A percentile compares a stretch with the other conserved stretches of the same genome.
Evolutionary conservation across 805 yeast species (phyloP).

Genomic region (Monosporozyma solicola): DNA sequence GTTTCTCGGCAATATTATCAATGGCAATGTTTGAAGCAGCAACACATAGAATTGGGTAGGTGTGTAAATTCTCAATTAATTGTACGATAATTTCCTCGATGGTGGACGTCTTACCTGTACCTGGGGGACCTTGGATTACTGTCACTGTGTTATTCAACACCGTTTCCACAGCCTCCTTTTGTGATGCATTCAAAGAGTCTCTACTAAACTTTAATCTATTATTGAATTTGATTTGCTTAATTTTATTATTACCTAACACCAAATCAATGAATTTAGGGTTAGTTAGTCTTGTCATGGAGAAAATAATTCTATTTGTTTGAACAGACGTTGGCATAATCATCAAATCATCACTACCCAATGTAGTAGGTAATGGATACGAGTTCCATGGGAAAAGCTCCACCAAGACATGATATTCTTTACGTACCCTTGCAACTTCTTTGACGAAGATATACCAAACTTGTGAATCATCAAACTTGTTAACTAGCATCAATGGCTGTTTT

Average conservation of each 20-base stretch:
- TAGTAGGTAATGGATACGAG: conserved; percentile 38
- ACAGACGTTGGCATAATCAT: conserved; percentile 52
- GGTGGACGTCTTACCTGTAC: conserved; percentile 73
- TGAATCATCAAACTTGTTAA: conserved; percentile 36
- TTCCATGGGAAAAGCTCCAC: conserved; percentile 55
- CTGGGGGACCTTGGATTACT: conserved; percentile 72
- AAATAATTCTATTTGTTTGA: conserved; percentile 52
- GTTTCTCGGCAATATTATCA: conserved; percentile 66
- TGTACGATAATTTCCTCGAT: conserved; percentile 54
- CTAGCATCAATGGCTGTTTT: conserved; percentile 49
- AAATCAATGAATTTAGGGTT: conserved; percentile 43
- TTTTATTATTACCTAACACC: conserved; percentile 47
- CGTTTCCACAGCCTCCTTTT: conserved; percentile 46
- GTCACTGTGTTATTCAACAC: conserved; percentile 44
- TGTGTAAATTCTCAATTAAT: conserved; percentile 43
- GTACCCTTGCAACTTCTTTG: conserved; percentile 32
- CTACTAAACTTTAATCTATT: conserved; percentile 44
- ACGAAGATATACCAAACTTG: conserved; percentile 55
- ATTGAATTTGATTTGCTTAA: conserved; percentile 47
- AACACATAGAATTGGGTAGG: conserved; percentile 59
- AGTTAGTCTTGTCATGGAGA: conserved; percentile 54
- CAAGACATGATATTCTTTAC: conserved; percentile 32
- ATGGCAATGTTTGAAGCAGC: conserved; percentile 73
- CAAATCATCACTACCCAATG: conserved; percentile 28
- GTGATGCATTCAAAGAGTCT: conserved; percentile 49